Evolutionary conservation across 1,284 basidiomycete genomes (phyloP).

Genomic region (Sporisorium sorghi): DNA sequence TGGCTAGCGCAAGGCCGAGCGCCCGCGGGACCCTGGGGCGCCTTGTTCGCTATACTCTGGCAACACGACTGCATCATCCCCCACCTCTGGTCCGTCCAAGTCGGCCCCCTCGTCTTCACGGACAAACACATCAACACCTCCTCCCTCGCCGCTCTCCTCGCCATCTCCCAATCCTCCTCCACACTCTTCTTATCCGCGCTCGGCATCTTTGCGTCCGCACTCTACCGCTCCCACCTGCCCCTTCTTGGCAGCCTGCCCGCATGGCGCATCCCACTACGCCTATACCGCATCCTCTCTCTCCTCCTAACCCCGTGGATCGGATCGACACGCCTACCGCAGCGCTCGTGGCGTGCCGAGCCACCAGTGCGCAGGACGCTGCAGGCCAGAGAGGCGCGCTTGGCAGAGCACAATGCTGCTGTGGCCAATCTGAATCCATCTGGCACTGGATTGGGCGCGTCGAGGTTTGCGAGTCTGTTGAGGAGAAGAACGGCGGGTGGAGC

Average conservation of each 20-base stretch:
- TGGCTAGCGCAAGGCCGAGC: background rate
- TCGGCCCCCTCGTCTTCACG: conserved; percentile 15
- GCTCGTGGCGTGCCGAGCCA: conserved; percentile 32
- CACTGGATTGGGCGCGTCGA: conserved; percentile 8
- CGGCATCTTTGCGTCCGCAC: conserved; percentile 15
- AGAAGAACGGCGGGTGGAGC: background rate
- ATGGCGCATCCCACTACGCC: conserved; percentile 25
- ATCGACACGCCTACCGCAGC: conserved; percentile 15
- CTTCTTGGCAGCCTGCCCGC: conserved; percentile 3
- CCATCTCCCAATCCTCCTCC: conserved; percentile 18
- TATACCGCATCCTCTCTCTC: conserved; percentile 17
- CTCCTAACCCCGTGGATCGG: conserved; percentile 25
- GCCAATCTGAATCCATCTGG: conserved; percentile 1
- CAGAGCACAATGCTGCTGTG: conserved; percentile 21
- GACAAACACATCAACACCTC: conserved; percentile 25
- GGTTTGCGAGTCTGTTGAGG: conserved; percentile 27
- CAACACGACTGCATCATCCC: conserved; percentile 45
- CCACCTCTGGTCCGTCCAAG: conserved; percentile 29
- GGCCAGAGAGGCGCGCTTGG: conserved; percentile 31
- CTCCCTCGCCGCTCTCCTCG: conserved; percentile 20
- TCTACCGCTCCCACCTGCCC: conserved; percentile 16
- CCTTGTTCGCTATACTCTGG: conserved; percentile 32
- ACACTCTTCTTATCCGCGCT: conserved; percentile 10
- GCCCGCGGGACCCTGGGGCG: conserved; percentile 40
- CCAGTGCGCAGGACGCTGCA: conserved; percentile 19